A percentile compares a stretch with the other conserved stretches of the same genome.
These are phyloP conservation scores for Salix suchowensis DNA, from an alignment of 345 rosid genomes.

Conservation along the genomic window DNA sequence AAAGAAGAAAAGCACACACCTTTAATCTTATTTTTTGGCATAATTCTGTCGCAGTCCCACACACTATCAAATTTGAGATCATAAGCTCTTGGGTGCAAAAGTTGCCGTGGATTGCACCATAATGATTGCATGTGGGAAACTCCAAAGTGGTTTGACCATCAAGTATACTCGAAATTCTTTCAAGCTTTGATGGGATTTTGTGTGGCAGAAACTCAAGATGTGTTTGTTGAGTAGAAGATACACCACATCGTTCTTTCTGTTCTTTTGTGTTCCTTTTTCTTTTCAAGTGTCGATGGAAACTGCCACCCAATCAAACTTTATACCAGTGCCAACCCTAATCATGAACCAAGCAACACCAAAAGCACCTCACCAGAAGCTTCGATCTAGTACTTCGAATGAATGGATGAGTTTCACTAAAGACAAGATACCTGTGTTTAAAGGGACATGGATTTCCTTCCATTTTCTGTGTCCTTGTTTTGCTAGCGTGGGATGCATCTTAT, in stretches of 20 bases:
- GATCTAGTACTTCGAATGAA: neutral
- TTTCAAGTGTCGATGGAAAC: neutral
- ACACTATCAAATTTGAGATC: neutral
- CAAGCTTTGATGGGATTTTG: conserved; percentile 8
- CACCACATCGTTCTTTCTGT: conserved; percentile 15
- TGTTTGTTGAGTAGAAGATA: conserved; percentile 17
- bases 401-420: neutral
- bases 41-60: neutral
- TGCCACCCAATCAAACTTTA: neutral
- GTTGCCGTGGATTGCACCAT: conserved; percentile 11
- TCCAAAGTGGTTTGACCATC: conserved; percentile 31
- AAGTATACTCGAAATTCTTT: neutral
- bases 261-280: neutral
- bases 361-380: conserved; percentile 7
- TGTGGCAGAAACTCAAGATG: conserved; percentile 20
- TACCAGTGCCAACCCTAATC: neutral
- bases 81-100: neutral
- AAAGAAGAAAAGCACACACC: neutral
- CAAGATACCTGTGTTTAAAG: neutral
- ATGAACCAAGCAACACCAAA: conserved; percentile 4
- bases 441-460: neutral
- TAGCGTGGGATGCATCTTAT: neutral
- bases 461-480: neutral
- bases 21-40: neutral
- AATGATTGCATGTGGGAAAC: conserved; percentile 33